Evolutionary conservation across 805 yeast species (phyloP).

Genomic region (Hanseniaspora jakobsenii): DNA sequence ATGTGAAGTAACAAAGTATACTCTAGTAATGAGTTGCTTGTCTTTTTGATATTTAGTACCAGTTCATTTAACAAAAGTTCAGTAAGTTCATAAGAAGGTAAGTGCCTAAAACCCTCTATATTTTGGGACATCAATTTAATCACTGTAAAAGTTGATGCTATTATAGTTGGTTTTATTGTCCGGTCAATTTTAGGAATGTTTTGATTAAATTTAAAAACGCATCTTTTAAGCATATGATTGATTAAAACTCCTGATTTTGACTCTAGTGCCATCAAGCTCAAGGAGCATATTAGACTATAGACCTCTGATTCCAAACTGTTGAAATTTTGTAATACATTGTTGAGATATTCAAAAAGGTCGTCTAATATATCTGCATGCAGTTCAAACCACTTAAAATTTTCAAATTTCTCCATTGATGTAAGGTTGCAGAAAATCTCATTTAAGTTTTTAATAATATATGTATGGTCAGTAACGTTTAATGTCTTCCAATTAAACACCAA

Average conservation of each 20-base stretch:
- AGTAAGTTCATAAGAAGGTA: neutral
- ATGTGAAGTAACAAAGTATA: neutral
- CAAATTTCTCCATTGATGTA: no score
- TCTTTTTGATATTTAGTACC: no score
- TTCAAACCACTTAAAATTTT: constrained; percentile 5
- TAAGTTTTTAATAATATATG: neutral
- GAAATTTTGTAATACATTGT: neutral
- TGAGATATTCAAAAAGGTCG: neutral
- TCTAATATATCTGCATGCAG: constrained; percentile 6
- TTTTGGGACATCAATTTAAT: no score
- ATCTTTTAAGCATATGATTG: constrained; percentile 5
- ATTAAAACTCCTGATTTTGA: no score
- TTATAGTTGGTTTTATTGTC: neutral
- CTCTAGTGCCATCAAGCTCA: no score
- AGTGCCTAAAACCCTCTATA: no score
- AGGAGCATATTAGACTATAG: no score
- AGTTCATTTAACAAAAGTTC: neutral
- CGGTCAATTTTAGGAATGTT: neutral
- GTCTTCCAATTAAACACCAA: neutral
- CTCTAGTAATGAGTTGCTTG: no score
- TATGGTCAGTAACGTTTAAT: neutral
- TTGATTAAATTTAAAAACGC: no score
- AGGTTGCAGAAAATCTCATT: neutral
- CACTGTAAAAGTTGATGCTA: no score
- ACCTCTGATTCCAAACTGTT: no score